Evolutionary conservation across 129 eudicot species (phyloP), one percentile per base, ranked within the genome.

Genomic region (Centaurea solstitialis): DNA sequence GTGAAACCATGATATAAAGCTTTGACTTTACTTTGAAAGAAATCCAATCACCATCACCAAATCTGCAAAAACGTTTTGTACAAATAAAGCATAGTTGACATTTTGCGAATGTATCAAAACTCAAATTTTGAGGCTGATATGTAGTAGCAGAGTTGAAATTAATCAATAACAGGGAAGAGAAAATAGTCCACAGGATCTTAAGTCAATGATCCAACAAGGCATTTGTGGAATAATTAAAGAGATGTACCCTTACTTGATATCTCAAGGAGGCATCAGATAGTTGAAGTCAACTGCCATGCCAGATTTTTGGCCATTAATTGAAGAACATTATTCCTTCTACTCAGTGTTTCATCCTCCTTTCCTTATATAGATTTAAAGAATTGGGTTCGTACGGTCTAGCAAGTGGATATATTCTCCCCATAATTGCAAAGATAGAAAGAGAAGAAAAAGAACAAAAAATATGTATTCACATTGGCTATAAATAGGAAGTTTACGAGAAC

Each of bases 241-340:
- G 17, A 35, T 17, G 17, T 26, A 15, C 20, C 1, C 4, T 10
- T 70, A 37, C 13, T 35, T 50, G 15, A 37, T 37, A 35, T 17
- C 12, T 70, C 75, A 57, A 70, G 28, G 53, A 35, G 75, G 20
- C 75, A 70, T 70, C 50, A 70, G 9, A 37, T 70, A 17, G 50
- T 47, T 26, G 41, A 45, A 74, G 78, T 74, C 78, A 74, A 74
- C 78, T 37, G 12, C 67, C 67, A 74, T 74, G 68, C 43, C n/a
- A 53, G 13, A 35, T 26, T 75, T 75, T 28, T 17, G 24, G 28
- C 40, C 28, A 53, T 75, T 53, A 40, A 28, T 75, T 50, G 69
- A 57, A 53, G 45, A 75, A 75, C 69, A 75, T 53, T 75, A 70
- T 35, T 70, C 75, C 26, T 70, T 70, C 18, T 35, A 70, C 28